These are phyloP conservation scores for Neoarthrinium moseri DNA, from an alignment of 2,329 filamentous ascomycete genomes.

Conservation along the genomic window DNA sequence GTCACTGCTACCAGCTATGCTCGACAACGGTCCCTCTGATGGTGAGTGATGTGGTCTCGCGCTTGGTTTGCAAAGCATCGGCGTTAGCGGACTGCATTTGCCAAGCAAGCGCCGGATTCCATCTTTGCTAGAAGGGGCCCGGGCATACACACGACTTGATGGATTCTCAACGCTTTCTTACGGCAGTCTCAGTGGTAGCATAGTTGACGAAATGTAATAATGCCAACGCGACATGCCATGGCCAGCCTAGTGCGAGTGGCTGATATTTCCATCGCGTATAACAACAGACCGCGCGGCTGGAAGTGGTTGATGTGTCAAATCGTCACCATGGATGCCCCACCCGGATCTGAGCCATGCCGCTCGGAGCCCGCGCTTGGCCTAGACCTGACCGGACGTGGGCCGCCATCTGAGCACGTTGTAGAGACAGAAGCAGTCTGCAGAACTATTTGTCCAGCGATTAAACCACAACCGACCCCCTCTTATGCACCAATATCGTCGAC, in stretches of 20 bases:
- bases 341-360: no score
- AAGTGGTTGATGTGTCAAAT: no score
- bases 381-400: no score
- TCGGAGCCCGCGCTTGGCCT: no score
- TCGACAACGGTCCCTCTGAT: no score
- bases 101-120: constrained; percentile 12
- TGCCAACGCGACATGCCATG: constrained; percentile 11
- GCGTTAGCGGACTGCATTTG: constrained; percentile 13
- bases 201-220: constrained; percentile 20
- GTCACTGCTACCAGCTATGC: no score
- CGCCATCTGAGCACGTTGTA: no score
- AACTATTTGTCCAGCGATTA: no score
- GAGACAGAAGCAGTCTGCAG: no score
- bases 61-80: not conserved
- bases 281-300: not conserved
- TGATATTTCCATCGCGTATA: constrained; percentile 2
- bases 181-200: constrained; percentile 17
- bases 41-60: not conserved
- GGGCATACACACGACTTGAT: constrained; percentile 14
- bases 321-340: no score
- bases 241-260: not conserved
- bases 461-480: no score
- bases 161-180: constrained; percentile 19
- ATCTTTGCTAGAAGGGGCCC: constrained; percentile 14
- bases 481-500: no score